Percentiles rank a stretch among this genome's conserved stretches.
These are phyloP conservation scores for Pseudozyma sp. DNA, from an alignment of 1,284 basidiomycete species.

Conservation along the genomic window DNA sequence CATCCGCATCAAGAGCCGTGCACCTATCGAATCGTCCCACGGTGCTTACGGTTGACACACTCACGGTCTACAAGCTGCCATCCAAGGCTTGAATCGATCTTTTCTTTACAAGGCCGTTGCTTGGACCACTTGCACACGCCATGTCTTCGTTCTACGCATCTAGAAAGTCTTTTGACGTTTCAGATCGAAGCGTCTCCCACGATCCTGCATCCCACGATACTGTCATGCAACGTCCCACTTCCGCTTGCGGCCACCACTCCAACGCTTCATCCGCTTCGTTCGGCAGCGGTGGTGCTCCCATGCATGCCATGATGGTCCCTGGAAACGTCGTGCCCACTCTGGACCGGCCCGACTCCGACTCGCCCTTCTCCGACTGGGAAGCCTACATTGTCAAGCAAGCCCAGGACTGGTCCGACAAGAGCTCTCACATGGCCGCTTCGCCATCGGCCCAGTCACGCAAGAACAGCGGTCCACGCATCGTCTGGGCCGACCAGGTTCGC, in stretches of 20 bases:
- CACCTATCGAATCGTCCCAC: no score
- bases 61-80: no score
- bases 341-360: slow-evolving; percentile 20
- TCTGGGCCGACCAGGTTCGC: slow-evolving; percentile 44
- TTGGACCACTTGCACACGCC: neutral
- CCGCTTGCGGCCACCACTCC: slow-evolving; percentile 7
- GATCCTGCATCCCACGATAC: neutral
- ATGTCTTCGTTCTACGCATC: slow-evolving; percentile 30
- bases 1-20: no score
- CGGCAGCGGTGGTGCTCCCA: slow-evolving; percentile 21
- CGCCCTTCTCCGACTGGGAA: slow-evolving; percentile 45
- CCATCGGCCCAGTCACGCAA: slow-evolving; percentile 10
- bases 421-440: slow-evolving; percentile 7
- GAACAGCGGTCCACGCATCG: slow-evolving; percentile 20
- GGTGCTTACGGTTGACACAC: no score
- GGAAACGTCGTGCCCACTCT: slow-evolving; percentile 21
- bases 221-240: neutral
- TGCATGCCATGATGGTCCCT: slow-evolving; percentile 47
- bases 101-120: neutral
- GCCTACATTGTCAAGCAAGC: slow-evolving; percentile 45
- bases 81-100: no score
- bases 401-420: slow-evolving; percentile 30
- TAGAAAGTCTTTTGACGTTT: slow-evolving; percentile 10
- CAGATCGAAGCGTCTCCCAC: slow-evolving; percentile 10
- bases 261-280: slow-evolving; percentile 23